These are phyloP conservation scores for Boletus sp. DNA, from an alignment of 768 basidiomycete genomes.

Conservation along the genomic window DNA sequence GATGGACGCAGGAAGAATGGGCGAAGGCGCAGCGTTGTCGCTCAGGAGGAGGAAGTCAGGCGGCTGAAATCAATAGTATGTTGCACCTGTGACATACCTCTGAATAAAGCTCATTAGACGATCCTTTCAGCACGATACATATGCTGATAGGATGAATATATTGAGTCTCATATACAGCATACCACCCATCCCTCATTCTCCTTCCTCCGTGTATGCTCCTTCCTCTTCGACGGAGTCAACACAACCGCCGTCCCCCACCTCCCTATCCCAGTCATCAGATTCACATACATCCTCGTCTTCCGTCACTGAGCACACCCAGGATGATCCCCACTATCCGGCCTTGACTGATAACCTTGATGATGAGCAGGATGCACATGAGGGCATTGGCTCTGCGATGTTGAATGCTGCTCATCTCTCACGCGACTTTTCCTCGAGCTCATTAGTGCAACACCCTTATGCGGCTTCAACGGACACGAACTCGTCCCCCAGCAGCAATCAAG, in stretches of 20 bases:
- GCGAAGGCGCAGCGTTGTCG: slow-evolving; percentile 76
- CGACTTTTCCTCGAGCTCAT: slow-evolving; percentile 24
- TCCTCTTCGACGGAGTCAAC: slow-evolving; percentile 38
- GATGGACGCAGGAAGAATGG: slow-evolving; percentile 59
- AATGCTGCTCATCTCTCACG: slow-evolving; percentile 30
- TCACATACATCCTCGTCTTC: slow-evolving; percentile 50
- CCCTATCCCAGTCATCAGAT: slow-evolving; percentile 40
- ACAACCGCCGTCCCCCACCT: slow-evolving; percentile 36
- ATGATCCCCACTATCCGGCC: slow-evolving; percentile 28
- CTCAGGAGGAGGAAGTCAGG: slow-evolving; percentile 86
- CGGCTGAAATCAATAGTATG: slow-evolving; percentile 85
- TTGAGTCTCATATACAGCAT: slow-evolving; percentile 87
- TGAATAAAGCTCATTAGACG: slow-evolving; percentile 15
- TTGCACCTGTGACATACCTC: slow-evolving; percentile 18
- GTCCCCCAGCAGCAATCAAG: slow-evolving; percentile 22
- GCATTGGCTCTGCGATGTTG: slow-evolving; percentile 45
- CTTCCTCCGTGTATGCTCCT: slow-evolving; percentile 46
- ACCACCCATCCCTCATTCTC: slow-evolving; percentile 67
- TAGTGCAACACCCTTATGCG: slow-evolving; percentile 51
- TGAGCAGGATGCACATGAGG: slow-evolving; percentile 39
- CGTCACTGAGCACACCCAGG: slow-evolving; percentile 37
- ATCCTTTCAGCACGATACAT: slow-evolving; percentile 78
- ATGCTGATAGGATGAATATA: slow-evolving; percentile 92
- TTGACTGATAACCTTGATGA: slow-evolving; percentile 25
- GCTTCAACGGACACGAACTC: slow-evolving; percentile 37